Evolutionary conservation across 306 rosid genomes (phyloP), one percentile per base, ranked within the genome.

Genomic region (Quercus gilva): DNA sequence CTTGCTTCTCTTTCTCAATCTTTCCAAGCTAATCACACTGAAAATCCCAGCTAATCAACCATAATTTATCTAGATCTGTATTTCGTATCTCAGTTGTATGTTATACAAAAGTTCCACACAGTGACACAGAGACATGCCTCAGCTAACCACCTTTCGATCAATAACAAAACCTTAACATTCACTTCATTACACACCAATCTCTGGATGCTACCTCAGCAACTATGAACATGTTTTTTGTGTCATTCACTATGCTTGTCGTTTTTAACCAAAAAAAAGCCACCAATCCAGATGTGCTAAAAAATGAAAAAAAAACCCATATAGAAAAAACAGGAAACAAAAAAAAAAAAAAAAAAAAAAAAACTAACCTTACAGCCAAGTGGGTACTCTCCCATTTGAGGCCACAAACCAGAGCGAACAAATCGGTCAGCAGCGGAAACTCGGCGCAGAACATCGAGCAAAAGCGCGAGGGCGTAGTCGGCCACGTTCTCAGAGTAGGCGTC

Each of bases 381-480:
- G 61, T 70, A 78, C 21, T 78, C 59, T n/a, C 71, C 77, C 21
- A 49, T 61, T 12, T 7, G 19, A 45, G 72, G 82, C 82, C 77
- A 71, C 35, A 21, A 18, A 53, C 82, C 78, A 11, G 77, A 37
- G 1, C 77, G 73, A 18, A 79, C 25, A 43, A 17, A 79, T 52
- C 82, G 37, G 5, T 71, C 52, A 25, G 53, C 63, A 5, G 82
- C 73, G 29, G 82, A 71, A 4, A 79, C 12, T 8, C 73, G 63
- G 35, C 77, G 64, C 10, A 79, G 63, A 8, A 79, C 72, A 31
- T 59, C 77, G 51, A 79, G 21, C 64, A 79, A n/a, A 11, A 79
- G 77, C 17, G 63, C 82, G 18, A 79, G 73, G 10, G 82, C 82
- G 25, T 43, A 71, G 71, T 79, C 76, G 1, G 82, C 77, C 10